Base-by-base conservation (phyloP, 73 alveolate genomes). In the Paramecium tetraurelia region DNA sequence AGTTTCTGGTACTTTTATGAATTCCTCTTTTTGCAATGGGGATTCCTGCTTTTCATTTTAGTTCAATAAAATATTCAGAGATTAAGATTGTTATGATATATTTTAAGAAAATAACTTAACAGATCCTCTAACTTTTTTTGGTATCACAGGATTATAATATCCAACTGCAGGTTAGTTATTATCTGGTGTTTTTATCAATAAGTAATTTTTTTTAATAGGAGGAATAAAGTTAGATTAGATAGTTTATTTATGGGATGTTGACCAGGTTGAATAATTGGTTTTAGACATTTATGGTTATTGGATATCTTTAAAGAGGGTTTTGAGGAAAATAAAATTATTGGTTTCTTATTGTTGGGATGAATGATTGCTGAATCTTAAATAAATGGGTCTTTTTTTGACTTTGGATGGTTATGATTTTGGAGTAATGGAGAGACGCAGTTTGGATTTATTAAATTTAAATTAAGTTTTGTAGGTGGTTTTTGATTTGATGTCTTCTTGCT, bases 131-230 rank as follows among this genome's bases (percentile, higher is more conserved):
- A 63, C 84, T 27, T 63, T 63, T 31, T 63, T 63, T 33, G 46
- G 7, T 24, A 63, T 14, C 8, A 4, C 3, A 3, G 84, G 84
- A 27, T 63, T 63, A 27, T 63, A 63, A 63, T 63, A 63, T 12
- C 84, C 84, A 63, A 63, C 84, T 22, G 84, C 50, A 63, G 84
- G 84, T 63, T 63, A 16, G n/a, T 33, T 63, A 63, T 63, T 63
- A 27, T 63, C 84, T 1, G 84, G 84, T 31, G 84, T 63, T 63
- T 33, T 63, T 27, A 63, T 63, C 6, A 63, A 33, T 7, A 63
- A 27, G 29, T 63, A 63, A 27, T 63, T 63, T 27, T 63, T 63
- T 7, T 63, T 63, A 63, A 63, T 63, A 3, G 84, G 84, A 5
- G 84, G 84, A 5, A 63, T 9, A 63, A 27, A 63, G 31, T 63